These are phyloP conservation scores for Agrocybe chaxingu DNA, from an alignment of 768 basidiomycete genomes.

Conservation along the genomic window DNA sequence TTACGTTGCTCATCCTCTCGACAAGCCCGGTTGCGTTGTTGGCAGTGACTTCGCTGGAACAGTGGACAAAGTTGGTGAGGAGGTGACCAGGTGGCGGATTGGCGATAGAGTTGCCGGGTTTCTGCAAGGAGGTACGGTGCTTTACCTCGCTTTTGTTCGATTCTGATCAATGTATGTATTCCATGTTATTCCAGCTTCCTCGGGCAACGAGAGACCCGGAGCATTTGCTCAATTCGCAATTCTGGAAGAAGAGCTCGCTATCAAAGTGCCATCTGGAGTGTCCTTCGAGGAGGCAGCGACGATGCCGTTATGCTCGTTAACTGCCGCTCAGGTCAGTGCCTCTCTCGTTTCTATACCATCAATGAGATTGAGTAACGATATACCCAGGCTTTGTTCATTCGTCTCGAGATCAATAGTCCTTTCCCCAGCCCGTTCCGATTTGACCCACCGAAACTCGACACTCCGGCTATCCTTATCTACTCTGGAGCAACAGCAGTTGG, in stretches of 20 bases:
- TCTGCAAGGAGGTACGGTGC: constrained; percentile 26
- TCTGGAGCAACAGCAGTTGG: constrained; percentile 33
- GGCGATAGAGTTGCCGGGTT: constrained; percentile 32
- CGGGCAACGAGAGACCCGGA: constrained; percentile 27
- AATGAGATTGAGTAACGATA: background rate
- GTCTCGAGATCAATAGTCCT: constrained; percentile 25
- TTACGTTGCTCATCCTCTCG: constrained; percentile 21
- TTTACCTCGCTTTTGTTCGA: background rate
- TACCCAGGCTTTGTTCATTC: constrained; percentile 29
- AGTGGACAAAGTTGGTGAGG: constrained; percentile 26
- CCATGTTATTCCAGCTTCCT: constrained; percentile 22
- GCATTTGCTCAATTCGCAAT: constrained; percentile 33
- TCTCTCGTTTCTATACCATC: background rate
- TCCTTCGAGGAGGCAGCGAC: constrained; percentile 32
- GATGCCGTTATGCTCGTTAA: constrained; percentile 27
- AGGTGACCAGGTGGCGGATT: constrained; percentile 23
- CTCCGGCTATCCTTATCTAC: constrained; percentile 27
- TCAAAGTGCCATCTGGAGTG: constrained; percentile 21
- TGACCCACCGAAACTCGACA: constrained; percentile 9
- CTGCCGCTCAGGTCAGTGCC: constrained; percentile 27
- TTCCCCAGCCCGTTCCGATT: constrained; percentile 22
- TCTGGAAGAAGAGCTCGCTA: constrained; percentile 28
- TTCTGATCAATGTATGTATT: background rate
- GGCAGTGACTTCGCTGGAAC: constrained; percentile 34
- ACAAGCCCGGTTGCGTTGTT: constrained; percentile 27